Evolutionary conservation across 2,329 filamentous ascomycete genomes (phyloP).

Genomic region (Beauveria medogensis): DNA sequence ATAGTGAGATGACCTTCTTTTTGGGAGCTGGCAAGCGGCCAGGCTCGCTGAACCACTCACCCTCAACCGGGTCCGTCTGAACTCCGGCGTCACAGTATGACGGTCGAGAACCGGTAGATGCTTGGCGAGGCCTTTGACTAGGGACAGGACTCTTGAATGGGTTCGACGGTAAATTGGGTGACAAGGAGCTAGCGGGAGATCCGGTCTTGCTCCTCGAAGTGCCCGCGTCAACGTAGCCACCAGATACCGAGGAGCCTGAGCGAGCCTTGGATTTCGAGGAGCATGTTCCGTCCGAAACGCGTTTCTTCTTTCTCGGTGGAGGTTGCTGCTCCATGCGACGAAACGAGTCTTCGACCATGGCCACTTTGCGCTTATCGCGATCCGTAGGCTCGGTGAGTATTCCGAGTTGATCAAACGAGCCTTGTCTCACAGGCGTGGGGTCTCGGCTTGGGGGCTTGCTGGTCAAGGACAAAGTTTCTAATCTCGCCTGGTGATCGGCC

Average conservation of each 20-base stretch:
- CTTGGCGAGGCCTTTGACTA: conserved; percentile 26
- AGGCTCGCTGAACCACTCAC: conserved; percentile 42
- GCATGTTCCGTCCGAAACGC: conserved; percentile 45
- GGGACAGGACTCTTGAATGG: conserved; percentile 16
- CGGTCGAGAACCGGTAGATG: conserved; percentile 30
- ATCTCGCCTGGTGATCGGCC: conserved; percentile 41
- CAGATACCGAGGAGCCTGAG: conserved; percentile 27
- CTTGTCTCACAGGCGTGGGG: conserved; percentile 52
- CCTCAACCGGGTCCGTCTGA: conserved; percentile 48
- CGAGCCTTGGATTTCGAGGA: conserved; percentile 33
- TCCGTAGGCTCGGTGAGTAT: conserved; percentile 58
- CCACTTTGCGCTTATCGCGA: conserved; percentile 58
- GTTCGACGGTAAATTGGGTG: conserved; percentile 25
- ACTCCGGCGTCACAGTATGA: conserved; percentile 43
- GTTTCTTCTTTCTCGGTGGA: conserved; percentile 53
- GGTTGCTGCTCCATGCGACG: conserved; percentile 53
- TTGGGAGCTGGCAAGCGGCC: conserved; percentile 30
- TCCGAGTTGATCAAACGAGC: conserved; percentile 50
- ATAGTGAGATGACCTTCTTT: conserved; percentile 44
- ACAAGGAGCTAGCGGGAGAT: conserved; percentile 38
- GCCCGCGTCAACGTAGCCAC: conserved; percentile 42
- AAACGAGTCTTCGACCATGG: conserved; percentile 57
- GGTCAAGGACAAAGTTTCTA: conserved; percentile 40
- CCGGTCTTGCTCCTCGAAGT: conserved; percentile 46
- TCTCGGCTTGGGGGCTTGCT: conserved; percentile 62